Percentiles rank a stretch among this genome's conserved stretches.
These are phyloP conservation scores for Clitoria ternatea DNA, from an alignment of 306 rosid genomes.

Conservation along the genomic window DNA sequence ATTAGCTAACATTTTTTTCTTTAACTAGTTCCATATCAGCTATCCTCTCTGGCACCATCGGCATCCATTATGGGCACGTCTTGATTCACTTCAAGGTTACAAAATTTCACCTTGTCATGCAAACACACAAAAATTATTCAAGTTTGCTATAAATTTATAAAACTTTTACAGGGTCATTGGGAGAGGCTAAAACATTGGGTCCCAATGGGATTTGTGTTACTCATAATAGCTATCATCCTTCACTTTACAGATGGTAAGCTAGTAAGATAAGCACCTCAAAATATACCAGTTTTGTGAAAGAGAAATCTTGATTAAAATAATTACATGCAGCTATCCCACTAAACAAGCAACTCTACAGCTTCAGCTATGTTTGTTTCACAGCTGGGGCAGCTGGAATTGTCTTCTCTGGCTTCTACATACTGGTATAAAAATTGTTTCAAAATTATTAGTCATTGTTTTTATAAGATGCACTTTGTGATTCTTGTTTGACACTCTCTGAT, in stretches of 20 bases:
- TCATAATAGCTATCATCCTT: slow-evolving; percentile 61
- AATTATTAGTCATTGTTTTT: no score
- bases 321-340: slow-evolving; percentile 68
- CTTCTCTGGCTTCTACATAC: slow-evolving; percentile 67
- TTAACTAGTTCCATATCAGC: slow-evolving; percentile 65
- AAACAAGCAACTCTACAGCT: slow-evolving; percentile 85
- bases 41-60: slow-evolving; percentile 70
- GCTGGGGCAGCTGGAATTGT: slow-evolving; percentile 81
- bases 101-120: neutral
- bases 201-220: slow-evolving; percentile 57
- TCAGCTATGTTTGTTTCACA: slow-evolving; percentile 90
- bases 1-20: neutral
- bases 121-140: neutral
- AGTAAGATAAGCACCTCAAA: neutral
- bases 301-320: neutral
- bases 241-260: slow-evolving; percentile 72
- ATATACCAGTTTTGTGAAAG: neutral
- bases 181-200: slow-evolving; percentile 89
- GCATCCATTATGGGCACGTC: slow-evolving; percentile 87
- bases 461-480: neutral
- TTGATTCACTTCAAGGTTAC: slow-evolving; percentile 83
- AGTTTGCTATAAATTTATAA: slow-evolving; percentile 12
- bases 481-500: neutral
- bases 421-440: no score
- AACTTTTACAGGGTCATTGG: slow-evolving; percentile 49